Evolutionary conservation across 495 filamentous ascomycete species (phyloP), one percentile per base, ranked within the genome.

Genomic region (Lophiotrema nucula): DNA sequence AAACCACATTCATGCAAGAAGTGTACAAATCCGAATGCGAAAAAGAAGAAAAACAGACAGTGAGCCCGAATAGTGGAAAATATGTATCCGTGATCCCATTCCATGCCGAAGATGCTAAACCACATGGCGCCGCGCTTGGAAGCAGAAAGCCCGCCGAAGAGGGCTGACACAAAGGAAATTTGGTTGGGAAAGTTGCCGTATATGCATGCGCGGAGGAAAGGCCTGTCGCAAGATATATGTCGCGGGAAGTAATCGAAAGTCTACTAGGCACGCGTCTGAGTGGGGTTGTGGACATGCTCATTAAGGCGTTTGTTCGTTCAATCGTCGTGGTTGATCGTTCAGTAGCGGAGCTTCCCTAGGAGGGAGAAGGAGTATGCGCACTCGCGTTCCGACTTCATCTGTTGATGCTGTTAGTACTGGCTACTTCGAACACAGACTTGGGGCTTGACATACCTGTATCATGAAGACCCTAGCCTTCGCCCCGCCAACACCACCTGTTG

Each of bases 381-480:
- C 41, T 68, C 63, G 37, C 66, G 51, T 38, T 68, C 66, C 12
- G 56, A 44, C 26, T 63, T 68, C 66, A 64, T 66, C 58, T 68
- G 45, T 31, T 18, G 11, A 27, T 12, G 13, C 13, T 16, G 18
- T 55, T 37, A 55, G 41, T 22, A 33, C 22, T 15, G 19, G 6
- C 39, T 27, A 33, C 2, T 23, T 10, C 15, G 21, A 43, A 13
- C 10, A 43, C 6, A 21, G 39, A 43, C 10, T 43, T 6, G 6
- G 39, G 8, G 19, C 8, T 13, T 43, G 22, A 69, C 69, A 31
- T 64, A 72, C 69, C 73, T 93, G 89, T 55, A 96, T 84, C 79
- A 92, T 90, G 79, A 88, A 96, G 44, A 91, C 86, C 47, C 78
- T 83, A 28, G 84, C 86, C 56, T 79, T 81, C 10, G 86, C 87